These are phyloP conservation scores for Penicillium sp. DNA, from an alignment of 2,329 filamentous ascomycete species.

Conservation along the genomic window DNA sequence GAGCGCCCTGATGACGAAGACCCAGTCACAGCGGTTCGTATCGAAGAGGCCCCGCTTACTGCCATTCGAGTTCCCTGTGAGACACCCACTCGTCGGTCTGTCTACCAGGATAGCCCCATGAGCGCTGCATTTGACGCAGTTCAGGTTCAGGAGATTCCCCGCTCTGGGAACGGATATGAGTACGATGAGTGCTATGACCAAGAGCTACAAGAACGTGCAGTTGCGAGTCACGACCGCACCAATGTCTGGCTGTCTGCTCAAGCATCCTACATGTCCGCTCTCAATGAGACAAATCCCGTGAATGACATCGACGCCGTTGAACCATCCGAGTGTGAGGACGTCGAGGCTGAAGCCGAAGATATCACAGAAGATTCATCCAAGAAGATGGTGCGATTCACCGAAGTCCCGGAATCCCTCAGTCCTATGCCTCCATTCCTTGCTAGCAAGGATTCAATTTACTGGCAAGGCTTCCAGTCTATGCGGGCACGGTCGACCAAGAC, in stretches of 20 bases:
- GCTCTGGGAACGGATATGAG: constrained; percentile 54
- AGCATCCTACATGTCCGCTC: constrained; percentile 68
- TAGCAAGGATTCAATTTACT: constrained; percentile 76
- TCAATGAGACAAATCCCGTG: constrained; percentile 56
- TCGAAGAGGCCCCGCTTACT: constrained; percentile 34
- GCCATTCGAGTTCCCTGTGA: constrained; percentile 50
- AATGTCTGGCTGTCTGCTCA: constrained; percentile 84
- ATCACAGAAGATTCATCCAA: constrained; percentile 18
- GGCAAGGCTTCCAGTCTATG: constrained; percentile 78
- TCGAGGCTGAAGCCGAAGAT: constrained; percentile 18
- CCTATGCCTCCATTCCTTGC: constrained; percentile 37
- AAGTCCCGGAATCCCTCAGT: constrained; percentile 42
- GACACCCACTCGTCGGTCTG: constrained; percentile 26
- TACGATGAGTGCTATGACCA: constrained; percentile 73
- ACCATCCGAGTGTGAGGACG: constrained; percentile 16
- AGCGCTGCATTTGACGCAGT: constrained; percentile 26
- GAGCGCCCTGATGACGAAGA: constrained; percentile 40
- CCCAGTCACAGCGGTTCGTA: constrained; percentile 34
- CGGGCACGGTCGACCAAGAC: constrained; percentile 62
- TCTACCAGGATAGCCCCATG: constrained; percentile 28
- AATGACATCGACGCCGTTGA: constrained; percentile 44
- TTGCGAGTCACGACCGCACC: constrained; percentile 78
- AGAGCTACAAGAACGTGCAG: constrained; percentile 68
- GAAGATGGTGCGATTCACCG: constrained; percentile 33
- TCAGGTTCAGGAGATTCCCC: constrained; percentile 58